A percentile compares a stretch with the other conserved stretches of the same genome.
Evolutionary conservation across 768 basidiomycete species (phyloP).

Genomic region (Calocera viscosa): DNA sequence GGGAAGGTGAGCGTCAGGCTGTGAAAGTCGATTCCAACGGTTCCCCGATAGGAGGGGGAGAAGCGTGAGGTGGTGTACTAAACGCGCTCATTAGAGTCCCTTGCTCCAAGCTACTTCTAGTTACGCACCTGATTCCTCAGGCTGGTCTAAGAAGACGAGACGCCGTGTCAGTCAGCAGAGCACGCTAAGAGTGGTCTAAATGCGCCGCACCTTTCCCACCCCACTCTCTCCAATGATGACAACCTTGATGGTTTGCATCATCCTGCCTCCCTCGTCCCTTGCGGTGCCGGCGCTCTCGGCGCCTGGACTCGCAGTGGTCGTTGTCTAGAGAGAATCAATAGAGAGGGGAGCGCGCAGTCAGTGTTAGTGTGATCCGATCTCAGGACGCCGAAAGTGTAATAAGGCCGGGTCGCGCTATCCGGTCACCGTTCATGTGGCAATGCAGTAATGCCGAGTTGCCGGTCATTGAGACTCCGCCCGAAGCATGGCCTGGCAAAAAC

Average conservation of each 20-base stretch:
- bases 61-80: constrained; percentile 69
- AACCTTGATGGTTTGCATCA: constrained; percentile 64
- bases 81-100: not conserved
- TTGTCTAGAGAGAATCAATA: not conserved
- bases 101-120: not conserved
- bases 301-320: not conserved
- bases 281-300: not conserved
- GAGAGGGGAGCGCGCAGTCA: not conserved
- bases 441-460: not conserved
- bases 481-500: not conserved
- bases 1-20: constrained; percentile 42
- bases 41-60: constrained; percentile 64
- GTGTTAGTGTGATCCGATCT: not conserved
- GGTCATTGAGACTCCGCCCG: not conserved
- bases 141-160: constrained; percentile 16
- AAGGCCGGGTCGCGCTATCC: not conserved
- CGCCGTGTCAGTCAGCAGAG: not conserved
- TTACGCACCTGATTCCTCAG: constrained; percentile 19
- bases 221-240: constrained; percentile 71
- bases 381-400: not conserved
- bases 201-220: constrained; percentile 54
- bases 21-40: constrained; percentile 84
- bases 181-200: constrained; percentile 1
- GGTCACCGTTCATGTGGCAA: not conserved
- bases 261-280: not conserved